phyloP scores from a whole-genome alignment of 164 flowering plant species.

The Magnolia officinalis region DNA sequence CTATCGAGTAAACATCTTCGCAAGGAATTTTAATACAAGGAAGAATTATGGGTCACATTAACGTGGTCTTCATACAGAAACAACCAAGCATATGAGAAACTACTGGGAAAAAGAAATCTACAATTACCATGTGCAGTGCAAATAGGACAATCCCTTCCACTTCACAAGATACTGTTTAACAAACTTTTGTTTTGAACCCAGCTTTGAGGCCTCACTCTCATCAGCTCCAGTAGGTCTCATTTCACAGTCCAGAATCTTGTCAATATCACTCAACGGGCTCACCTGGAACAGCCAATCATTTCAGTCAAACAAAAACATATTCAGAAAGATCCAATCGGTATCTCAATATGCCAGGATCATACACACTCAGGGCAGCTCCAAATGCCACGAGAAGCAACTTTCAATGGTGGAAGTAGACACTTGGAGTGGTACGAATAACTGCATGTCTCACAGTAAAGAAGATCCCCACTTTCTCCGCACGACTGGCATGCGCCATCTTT shows the following conservation, averaged over 20 bases:
- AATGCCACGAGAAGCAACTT: constrained; percentile 50
- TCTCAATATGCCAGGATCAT: constrained; percentile 29
- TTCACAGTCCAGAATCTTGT: constrained; percentile 91
- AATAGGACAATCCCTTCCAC: constrained; percentile 95
- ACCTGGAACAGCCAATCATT: constrained; percentile 47
- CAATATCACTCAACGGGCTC: constrained; percentile 87
- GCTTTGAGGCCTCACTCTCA: constrained; percentile 68
- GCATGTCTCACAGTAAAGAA: constrained; percentile 75
- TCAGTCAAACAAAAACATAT: constrained; percentile 4
- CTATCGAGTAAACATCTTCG: not conserved
- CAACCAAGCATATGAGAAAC: not conserved
- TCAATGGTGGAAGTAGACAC: constrained; percentile 76
- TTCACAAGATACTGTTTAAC: constrained; percentile 97
- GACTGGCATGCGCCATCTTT: constrained; percentile 76
- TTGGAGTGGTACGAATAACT: constrained; percentile 78
- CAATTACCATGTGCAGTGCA: constrained; percentile 91
- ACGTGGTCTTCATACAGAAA: not conserved
- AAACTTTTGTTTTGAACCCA: constrained; percentile 82
- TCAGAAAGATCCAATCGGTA: not conserved
- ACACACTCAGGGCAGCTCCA: constrained; percentile 99
- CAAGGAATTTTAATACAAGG: not conserved
- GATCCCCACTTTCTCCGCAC: constrained; percentile 67
- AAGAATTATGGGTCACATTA: not conserved
- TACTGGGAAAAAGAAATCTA: not conserved
- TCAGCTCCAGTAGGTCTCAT: constrained; percentile 82